Evolutionary conservation across 805 yeast species (phyloP).

Genomic region (Yarrowia sp.): DNA sequence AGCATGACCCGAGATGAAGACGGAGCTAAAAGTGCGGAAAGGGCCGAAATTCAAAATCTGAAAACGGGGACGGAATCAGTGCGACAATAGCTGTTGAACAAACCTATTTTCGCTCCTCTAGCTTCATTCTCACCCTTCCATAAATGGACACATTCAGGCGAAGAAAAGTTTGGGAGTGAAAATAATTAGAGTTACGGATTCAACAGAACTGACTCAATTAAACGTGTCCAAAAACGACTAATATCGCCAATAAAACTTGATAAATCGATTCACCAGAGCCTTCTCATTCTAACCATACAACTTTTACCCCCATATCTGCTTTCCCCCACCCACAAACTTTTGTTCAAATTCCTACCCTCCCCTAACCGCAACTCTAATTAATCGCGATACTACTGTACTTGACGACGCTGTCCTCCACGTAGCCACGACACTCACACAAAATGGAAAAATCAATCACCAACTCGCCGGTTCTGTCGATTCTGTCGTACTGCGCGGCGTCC

Average conservation of each 20-base stretch:
- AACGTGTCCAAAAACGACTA: not conserved
- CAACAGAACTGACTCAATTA: not conserved
- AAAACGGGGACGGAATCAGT: too few relatives aligned
- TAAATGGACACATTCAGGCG: not conserved
- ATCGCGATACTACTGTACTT: constrained; percentile 7
- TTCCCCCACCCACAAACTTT: not conserved
- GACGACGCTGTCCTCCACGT: not conserved
- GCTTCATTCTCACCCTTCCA: not conserved
- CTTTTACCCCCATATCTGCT: not conserved
- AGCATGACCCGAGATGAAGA: too few relatives aligned
- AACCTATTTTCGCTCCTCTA: too few relatives aligned
- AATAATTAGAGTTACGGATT: not conserved
- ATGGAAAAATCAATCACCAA: constrained; percentile 29
- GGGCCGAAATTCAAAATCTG: not conserved
- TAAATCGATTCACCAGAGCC: not conserved
- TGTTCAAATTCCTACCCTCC: not conserved
- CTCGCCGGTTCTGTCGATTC: constrained; percentile 40
- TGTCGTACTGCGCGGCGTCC: constrained; percentile 80
- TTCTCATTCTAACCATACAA: not conserved
- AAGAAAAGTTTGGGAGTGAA: not conserved
- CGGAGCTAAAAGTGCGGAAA: too few relatives aligned
- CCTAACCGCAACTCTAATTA: constrained; percentile 21
- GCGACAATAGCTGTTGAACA: not conserved
- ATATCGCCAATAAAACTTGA: too few relatives aligned
- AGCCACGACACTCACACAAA: not conserved